These are phyloP conservation scores for Stromatinia cepivora DNA, from an alignment of 2,329 filamentous ascomycete genomes.

Conservation along the genomic window DNA sequence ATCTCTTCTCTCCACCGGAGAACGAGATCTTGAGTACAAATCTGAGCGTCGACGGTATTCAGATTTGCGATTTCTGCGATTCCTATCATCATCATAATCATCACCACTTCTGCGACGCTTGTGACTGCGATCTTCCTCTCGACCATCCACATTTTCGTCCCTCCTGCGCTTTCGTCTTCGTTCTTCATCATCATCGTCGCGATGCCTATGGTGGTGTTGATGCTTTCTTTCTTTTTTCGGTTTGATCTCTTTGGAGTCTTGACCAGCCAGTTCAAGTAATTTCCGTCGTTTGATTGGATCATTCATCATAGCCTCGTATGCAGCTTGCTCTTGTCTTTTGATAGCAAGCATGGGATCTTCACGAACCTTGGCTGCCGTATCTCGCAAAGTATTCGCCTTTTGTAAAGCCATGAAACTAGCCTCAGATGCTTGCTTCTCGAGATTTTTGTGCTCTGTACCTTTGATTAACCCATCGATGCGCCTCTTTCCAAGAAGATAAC, in stretches of 20 bases:
- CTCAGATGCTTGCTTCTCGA: constrained; percentile 71
- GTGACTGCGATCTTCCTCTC: constrained; percentile 45
- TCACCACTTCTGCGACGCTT: constrained; percentile 45
- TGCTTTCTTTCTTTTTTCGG: constrained; percentile 50
- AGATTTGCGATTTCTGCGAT: constrained; percentile 32
- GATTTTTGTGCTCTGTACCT: constrained; percentile 74
- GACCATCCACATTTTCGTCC: constrained; percentile 39
- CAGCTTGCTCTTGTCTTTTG: constrained; percentile 84
- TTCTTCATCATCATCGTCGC: constrained; percentile 41
- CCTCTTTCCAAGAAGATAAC: constrained; percentile 88
- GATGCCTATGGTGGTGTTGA: constrained; percentile 45
- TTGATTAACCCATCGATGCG: constrained; percentile 86
- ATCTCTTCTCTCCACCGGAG: constrained; percentile 30
- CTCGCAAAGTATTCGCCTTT: constrained; percentile 71
- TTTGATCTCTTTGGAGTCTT: constrained; percentile 47
- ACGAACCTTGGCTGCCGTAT: constrained; percentile 82
- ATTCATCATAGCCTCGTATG: constrained; percentile 78
- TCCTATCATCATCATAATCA: constrained; percentile 38
- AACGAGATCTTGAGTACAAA: constrained; percentile 39
- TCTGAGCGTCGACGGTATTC: constrained; percentile 46
- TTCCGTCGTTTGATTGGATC: constrained; percentile 68
- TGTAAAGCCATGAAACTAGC: constrained; percentile 62
- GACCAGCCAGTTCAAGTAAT: constrained; percentile 63
- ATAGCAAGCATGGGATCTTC: constrained; percentile 92
- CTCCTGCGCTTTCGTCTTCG: constrained; percentile 49